Base-by-base conservation (phyloP, 164 flowering plant species). In the Annona cherimola region DNA sequence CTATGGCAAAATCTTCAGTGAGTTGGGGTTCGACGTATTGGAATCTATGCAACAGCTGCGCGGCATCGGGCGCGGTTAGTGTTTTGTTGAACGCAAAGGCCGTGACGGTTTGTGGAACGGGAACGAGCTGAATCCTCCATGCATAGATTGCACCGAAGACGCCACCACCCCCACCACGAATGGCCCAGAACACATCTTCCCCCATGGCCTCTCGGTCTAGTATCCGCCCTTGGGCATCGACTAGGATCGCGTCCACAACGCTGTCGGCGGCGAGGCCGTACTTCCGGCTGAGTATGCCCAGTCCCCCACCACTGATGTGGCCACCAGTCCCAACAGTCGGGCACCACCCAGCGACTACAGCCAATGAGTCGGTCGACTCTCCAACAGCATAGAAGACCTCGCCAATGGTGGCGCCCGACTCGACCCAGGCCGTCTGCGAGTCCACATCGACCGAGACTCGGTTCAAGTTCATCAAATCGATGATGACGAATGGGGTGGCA, bases 401-500 rank as follows among this genome's bases (percentile, higher is more conserved):
- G 19, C 81, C 81, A 19, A 79, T 74, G 1, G 81, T 79, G 2
- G 79, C 81, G 4, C 81, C 81, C 8, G 76, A 75, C 69, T 75
- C 69, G 5, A 76, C 73, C 79, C 81, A 79, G 4, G 79, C 79
- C 1, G 74, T 73, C 43, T 68, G 62, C 1, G 68, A 61, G 11
- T 62, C 67, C 20, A 76, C 44, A 45, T 79, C 76, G 0, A 79
- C 77, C 0, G 40, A 44, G 5, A 79, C 67, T 20, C 19, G 12
- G 40, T 64, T 71, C 9, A 76, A 20, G 70, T 76, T 70, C 69
- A 71, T 67, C 45, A 79, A 61, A 55, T 76, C 76, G 3, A 79
- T 63, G 42, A 79, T 73, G 61, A 73, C 73, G 45, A 79, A 79
- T 4, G 62, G 66, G 39, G 16, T 59, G 26, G 39, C 12, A 18